These are phyloP conservation scores for Citrullus amarus DNA, from an alignment of 306 rosid genomes.

Conservation along the genomic window DNA sequence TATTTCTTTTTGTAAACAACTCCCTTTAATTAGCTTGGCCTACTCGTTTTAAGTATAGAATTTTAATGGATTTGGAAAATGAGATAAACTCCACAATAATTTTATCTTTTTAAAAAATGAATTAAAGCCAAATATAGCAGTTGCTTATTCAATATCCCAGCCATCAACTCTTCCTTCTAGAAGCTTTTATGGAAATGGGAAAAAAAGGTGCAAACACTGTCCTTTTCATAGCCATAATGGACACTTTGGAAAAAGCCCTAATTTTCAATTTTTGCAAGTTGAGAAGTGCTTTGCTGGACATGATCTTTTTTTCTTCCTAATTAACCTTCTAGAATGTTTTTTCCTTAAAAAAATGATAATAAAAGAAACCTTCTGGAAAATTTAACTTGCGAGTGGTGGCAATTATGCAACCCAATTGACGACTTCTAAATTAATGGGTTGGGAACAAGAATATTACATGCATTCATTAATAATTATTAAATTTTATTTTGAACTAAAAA, in stretches of 20 bases:
- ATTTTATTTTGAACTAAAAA: too few relatives aligned
- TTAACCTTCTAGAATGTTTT: not conserved
- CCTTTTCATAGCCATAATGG: not conserved
- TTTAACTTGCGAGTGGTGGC: not conserved
- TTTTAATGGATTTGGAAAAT: too few relatives aligned
- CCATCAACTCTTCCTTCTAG: slow-evolving; percentile 1
- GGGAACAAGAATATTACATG: not conserved
- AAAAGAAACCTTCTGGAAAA: not conserved
- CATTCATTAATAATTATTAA: not conserved
- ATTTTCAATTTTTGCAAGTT: not conserved
- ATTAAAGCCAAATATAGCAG: not conserved
- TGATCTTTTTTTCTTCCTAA: too few relatives aligned
- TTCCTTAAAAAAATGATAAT: not conserved
- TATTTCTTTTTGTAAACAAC: too few relatives aligned
- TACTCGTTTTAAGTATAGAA: too few relatives aligned
- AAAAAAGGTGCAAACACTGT: not conserved
- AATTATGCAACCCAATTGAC: not conserved
- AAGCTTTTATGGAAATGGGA: not conserved
- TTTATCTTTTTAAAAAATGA: too few relatives aligned
- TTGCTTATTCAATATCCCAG: not conserved
- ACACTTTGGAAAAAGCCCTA: not conserved
- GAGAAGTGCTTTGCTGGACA: not conserved
- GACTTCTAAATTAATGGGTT: not conserved
- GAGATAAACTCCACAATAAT: too few relatives aligned
- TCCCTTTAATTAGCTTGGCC: too few relatives aligned